Percentiles rank a stretch among this genome's conserved stretches.
These are phyloP conservation scores for Rubus idaeus DNA, from an alignment of 306 rosid species.

Conservation along the genomic window DNA sequence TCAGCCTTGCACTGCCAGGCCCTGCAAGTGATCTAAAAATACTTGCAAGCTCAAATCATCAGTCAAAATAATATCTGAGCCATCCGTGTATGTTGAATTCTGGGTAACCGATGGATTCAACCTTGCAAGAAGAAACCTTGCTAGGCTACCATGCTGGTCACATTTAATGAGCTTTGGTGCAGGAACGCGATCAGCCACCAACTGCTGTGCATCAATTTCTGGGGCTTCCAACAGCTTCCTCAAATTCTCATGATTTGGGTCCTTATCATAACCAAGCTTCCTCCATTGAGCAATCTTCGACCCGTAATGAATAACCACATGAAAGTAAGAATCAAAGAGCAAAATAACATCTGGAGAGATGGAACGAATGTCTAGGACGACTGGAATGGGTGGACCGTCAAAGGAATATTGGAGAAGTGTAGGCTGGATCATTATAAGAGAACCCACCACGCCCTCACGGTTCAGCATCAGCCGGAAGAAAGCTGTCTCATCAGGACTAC, in stretches of 20 bases:
- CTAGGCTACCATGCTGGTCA: conserved; percentile 89
- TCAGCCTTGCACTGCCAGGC: conserved; percentile 83
- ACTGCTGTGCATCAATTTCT: conserved; percentile 71
- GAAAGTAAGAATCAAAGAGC: conserved; percentile 86
- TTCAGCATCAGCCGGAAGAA: conserved; percentile 77
- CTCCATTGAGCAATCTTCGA: conserved; percentile 82
- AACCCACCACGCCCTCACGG: conserved; percentile 79
- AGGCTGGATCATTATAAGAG: conserved; percentile 93
- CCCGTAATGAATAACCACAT: conserved; percentile 81
- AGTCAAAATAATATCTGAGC: conserved; percentile 76
- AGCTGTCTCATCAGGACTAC: conserved; percentile 86
- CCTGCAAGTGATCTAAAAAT: conserved; percentile 83
- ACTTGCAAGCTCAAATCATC: conserved; percentile 93
- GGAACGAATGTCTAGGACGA: conserved; percentile 76
- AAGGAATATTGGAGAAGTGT: conserved; percentile 81
- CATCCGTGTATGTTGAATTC: conserved; percentile 66
- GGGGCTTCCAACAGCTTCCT: conserved; percentile 85
- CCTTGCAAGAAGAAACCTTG: conserved; percentile 94
- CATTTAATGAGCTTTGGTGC: conserved; percentile 74
- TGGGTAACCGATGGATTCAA: conserved; percentile 92
- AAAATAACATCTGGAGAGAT: conserved; percentile 72
- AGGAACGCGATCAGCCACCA: conserved; percentile 68
- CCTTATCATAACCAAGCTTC: conserved; percentile 79
- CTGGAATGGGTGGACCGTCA: conserved; percentile 89
- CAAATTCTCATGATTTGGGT: conserved; percentile 76